Conservation (phyloP, 345 rosid genomes). For the Anastatica hierochuntica region DNA sequence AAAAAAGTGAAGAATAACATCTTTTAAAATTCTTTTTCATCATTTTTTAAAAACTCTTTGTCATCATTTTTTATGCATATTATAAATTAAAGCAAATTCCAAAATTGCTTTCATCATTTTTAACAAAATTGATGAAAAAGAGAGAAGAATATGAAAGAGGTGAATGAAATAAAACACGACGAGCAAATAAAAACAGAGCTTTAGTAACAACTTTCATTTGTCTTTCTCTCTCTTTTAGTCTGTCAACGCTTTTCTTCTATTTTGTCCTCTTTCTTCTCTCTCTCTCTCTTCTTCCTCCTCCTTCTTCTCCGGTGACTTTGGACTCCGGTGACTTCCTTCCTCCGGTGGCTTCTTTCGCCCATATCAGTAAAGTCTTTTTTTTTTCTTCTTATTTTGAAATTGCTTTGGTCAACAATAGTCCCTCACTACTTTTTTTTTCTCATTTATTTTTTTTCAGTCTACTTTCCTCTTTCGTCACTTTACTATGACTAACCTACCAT, state of each 20-base stretch:
- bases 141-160: too few species aligned
- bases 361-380: neutral
- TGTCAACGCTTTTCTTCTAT: constrained; percentile 32
- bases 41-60: too few species aligned
- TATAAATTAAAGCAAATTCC: too few species aligned
- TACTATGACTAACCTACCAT: constrained; percentile 26
- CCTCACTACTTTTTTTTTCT: neutral
- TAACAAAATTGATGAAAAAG: neutral
- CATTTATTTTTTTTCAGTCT: neutral
- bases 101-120: too few species aligned
- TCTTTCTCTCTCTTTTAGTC: constrained; percentile 17
- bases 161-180: constrained; percentile 25
- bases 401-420: neutral
- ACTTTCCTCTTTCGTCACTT: constrained; percentile 28
- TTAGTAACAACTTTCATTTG: constrained; percentile 23
- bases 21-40: too few species aligned
- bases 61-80: too few species aligned
- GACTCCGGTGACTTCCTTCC: constrained; percentile 13
- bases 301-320: constrained; percentile 13
- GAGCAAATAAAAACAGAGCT: constrained; percentile 8
- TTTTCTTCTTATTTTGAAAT: neutral
- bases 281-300: neutral
- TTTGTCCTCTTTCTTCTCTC: constrained; percentile 22
- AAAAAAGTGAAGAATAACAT: too few species aligned
- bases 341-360: neutral